Percentiles rank a stretch among this genome's conserved stretches.
phyloP scores from a whole-genome alignment of 495 filamentous ascomycete genomes.

The Hypomontagnella monticulosa region DNA sequence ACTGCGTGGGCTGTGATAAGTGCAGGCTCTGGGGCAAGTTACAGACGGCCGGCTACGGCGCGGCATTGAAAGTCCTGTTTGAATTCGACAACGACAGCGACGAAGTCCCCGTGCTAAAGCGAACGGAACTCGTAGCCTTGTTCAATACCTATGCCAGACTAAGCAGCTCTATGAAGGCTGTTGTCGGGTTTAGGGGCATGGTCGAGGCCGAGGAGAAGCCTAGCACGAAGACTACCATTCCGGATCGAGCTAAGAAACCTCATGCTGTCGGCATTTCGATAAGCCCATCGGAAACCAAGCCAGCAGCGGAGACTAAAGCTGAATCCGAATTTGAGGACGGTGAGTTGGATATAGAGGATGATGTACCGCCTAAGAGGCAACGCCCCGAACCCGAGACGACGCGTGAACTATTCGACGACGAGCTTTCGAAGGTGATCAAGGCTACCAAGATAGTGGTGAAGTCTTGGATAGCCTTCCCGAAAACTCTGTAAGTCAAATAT shows the following conservation, averaged over 20 bases:
- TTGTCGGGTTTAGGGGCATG: constrained; percentile 77
- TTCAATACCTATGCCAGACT: constrained; percentile 93
- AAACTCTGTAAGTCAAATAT: constrained; percentile 71
- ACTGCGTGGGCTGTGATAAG: constrained; percentile 99
- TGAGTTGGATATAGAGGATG: constrained; percentile 51
- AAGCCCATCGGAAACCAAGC: constrained; percentile 14
- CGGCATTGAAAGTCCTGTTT: constrained; percentile 93
- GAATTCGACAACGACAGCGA: constrained; percentile 84
- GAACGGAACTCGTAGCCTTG: constrained; percentile 92
- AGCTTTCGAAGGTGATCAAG: constrained; percentile 68
- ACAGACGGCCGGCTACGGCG: constrained; percentile 95
- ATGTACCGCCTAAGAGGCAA: constrained; percentile 39
- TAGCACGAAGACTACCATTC: constrained; percentile 52
- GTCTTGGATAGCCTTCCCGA: constrained; percentile 75
- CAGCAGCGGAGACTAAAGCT: constrained; percentile 17
- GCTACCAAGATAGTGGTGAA: constrained; percentile 71
- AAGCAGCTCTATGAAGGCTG: constrained; percentile 77
- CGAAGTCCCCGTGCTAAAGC: constrained; percentile 76
- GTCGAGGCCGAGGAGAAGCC: constrained; percentile 63
- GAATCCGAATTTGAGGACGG: constrained; percentile 28
- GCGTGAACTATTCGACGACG: constrained; percentile 68
- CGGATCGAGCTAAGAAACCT: constrained; percentile 56
- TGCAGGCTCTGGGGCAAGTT: constrained; percentile 98
- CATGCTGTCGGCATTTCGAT: constrained; percentile 52
- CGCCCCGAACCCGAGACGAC: constrained; percentile 51